Evolutionary conservation across 1,284 basidiomycete species (phyloP), one percentile per base, ranked within the genome.

Genomic region (Sphagnurus paluster): DNA sequence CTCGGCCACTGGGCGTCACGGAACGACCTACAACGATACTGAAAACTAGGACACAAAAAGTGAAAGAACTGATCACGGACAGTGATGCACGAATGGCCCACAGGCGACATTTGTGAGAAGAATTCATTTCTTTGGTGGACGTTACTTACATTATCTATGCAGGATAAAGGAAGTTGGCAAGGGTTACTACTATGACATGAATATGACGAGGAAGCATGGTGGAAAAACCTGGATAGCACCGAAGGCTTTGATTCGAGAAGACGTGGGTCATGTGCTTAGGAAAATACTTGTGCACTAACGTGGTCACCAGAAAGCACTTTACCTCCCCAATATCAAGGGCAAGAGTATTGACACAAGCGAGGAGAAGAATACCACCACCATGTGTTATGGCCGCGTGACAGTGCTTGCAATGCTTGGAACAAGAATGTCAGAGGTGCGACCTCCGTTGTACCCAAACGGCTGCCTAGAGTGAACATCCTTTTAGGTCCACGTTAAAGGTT

Each of bases 221-320:
- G 96, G 96, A 16, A 99, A 99, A 72, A 89, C 90, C 8, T 99
- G 93, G 94, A 80, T 95, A 44, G 93, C 92, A 10, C 95, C 95
- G 0, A 82, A 77, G 19, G 90, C 91, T 9, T 75, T 98, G 52
- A 93, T 98, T 57, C 80, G 84, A 20, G 89, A 93, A 69, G 90
- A 95, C 57, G 93, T 95, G 58, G 58, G 89, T 79, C 17, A 5
- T n/a, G 17, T 37, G 2, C 24, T 32, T 28, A 13, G 36, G n/a
- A 23, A 40, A 25, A 32, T n/a, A 25, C 20, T 21, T 5, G 21
- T 7, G 14, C 17, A 3, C 37, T 52, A 17, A 49, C 35, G 20
- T 16, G 34, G 11, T 24, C 19, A 53, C 6, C 58, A 95, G 92
- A 87, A 82, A 84, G 83, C 96, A 6, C 70, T 93, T 1, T 98